These are phyloP conservation scores for Solanum rostratum DNA, from an alignment of 257 asterid species.

Conservation along the genomic window DNA sequence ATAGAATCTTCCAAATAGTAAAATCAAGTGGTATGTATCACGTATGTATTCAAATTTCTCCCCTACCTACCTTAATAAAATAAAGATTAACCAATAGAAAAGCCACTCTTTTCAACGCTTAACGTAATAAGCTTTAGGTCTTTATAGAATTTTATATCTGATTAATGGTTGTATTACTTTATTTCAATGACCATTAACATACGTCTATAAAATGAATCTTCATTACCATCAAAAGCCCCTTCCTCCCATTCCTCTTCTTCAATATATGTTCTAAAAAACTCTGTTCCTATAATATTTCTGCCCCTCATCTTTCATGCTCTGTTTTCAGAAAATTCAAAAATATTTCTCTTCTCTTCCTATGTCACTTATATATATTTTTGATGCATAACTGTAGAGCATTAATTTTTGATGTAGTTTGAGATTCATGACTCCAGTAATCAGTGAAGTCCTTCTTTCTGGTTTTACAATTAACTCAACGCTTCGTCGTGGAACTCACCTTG, in stretches of 20 bases:
- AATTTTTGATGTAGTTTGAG: neutral
- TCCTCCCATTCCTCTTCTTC: neutral
- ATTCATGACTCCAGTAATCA: slow-evolving; percentile 27
- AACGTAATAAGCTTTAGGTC: neutral
- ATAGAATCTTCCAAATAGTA: neutral
- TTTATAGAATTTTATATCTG: neutral
- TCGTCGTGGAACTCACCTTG: slow-evolving; percentile 30
- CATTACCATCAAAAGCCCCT: neutral
- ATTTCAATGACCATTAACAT: neutral
- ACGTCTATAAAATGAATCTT: neutral
- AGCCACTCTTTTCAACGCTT: neutral
- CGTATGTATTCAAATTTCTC: neutral
- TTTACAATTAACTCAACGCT: slow-evolving; percentile 25
- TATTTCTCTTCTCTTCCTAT: neutral
- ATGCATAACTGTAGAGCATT: neutral
- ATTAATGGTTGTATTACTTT: neutral
- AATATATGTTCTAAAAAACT: neutral
- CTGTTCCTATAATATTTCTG: neutral
- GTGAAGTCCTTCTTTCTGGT: slow-evolving; percentile 32
- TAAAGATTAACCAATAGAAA: neutral
- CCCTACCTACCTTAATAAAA: neutral
- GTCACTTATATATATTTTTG: neutral
- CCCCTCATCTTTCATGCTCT: neutral
- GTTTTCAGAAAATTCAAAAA: neutral
- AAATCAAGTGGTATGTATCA: neutral